Conservation (phyloP, 257 asterid species). For the Lavandula angustifolia region DNA sequence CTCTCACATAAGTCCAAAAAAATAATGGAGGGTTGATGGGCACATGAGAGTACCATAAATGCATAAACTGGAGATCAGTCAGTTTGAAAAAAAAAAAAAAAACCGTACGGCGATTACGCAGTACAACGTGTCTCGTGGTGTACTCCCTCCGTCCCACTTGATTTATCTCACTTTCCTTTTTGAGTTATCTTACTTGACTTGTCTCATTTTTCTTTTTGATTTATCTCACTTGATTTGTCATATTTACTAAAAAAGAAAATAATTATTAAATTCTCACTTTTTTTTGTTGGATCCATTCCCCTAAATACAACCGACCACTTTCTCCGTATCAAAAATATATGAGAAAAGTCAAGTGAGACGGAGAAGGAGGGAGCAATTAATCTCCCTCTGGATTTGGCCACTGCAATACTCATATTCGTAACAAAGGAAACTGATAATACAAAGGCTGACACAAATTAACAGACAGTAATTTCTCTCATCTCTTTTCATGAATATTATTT, state of each 20-base stretch:
- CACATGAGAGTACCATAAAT: constrained; percentile 24
- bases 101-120: constrained; percentile 28
- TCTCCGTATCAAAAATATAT: too few species aligned
- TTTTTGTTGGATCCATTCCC: background rate
- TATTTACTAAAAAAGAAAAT: too few species aligned
- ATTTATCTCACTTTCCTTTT: too few species aligned
- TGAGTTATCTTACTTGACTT: too few species aligned
- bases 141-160: too few species aligned
- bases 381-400: background rate
- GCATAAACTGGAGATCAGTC: constrained; percentile 34
- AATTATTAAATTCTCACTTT: too few species aligned
- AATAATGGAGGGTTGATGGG: constrained; percentile 15
- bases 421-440: background rate
- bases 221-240: too few species aligned
- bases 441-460: constrained; percentile 35
- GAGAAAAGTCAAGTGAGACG: too few species aligned
- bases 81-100: background rate
- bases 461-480: constrained; percentile 25
- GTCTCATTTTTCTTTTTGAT: too few species aligned
- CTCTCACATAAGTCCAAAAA: constrained; percentile 18
- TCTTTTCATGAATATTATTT: constrained; percentile 33
- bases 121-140: too few species aligned
- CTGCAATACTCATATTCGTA: constrained; percentile 33
- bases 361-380: too few species aligned
- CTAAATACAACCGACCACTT: too few species aligned